These are phyloP conservation scores for Mimosa bimucronata DNA, from an alignment of 306 rosid species.

Conservation along the genomic window DNA sequence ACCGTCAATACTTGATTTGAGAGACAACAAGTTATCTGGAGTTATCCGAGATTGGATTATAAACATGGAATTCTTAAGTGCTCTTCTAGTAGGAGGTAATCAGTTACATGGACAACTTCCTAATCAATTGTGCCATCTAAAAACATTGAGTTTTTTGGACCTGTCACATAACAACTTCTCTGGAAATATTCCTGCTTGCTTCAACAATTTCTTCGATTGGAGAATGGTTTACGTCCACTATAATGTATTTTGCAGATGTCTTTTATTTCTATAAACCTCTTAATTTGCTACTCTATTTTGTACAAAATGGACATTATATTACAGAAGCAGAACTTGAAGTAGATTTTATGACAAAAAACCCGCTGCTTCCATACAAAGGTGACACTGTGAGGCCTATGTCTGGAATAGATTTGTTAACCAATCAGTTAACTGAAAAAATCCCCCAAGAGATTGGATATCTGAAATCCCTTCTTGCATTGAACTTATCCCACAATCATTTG, in stretches of 20 bases:
- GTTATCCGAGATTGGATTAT: neutral
- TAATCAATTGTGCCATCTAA: neutral
- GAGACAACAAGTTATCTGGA: slow-evolving; percentile 3
- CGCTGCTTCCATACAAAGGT: neutral
- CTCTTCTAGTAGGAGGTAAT: neutral
- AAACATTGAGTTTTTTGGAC: neutral
- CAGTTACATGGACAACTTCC: neutral
- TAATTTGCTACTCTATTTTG: too few species aligned
- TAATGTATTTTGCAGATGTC: too few species aligned
- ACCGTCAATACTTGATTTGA: neutral
- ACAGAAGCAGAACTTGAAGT: too few species aligned
- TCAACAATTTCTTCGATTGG: too few species aligned
- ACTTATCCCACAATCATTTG: slow-evolving; percentile 19
- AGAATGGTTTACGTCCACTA: too few species aligned
- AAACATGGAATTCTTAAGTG: neutral
- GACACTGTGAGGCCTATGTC: neutral
- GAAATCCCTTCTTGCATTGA: too few species aligned
- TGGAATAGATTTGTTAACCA: slow-evolving; percentile 22
- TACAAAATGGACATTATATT: too few species aligned
- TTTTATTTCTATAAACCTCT: too few species aligned
- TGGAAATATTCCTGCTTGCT: too few species aligned
- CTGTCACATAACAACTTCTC: too few species aligned
- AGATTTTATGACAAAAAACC: neutral
- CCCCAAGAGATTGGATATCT: neutral
- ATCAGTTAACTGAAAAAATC: neutral